Base-by-base conservation (phyloP, 163 green algal genomes). In the Trebouxia gelatinosa region DNA sequence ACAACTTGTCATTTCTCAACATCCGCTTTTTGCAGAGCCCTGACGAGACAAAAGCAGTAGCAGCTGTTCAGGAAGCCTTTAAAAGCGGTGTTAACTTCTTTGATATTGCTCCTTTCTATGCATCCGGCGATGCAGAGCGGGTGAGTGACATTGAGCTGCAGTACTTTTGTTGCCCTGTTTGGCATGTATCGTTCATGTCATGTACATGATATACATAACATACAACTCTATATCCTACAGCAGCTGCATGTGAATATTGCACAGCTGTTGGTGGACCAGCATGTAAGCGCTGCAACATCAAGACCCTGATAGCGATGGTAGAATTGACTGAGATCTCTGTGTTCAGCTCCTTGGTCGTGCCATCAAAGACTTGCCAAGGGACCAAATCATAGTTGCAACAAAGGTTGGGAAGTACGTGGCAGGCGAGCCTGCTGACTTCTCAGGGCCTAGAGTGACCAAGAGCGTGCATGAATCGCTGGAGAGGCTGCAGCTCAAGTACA, bases 91-190 rank as follows among this genome's bases (percentile, higher is more conserved):
- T 99, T 78, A 99, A 98, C 81, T 94, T 97, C 13, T 98, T 98
- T 43, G 95, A 99, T 85, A 96, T 93, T 1, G 95, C 92, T 0
- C 95, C 95, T 1, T 98, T 93, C 67, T 99, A 99, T 77, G 95
- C 92, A 13, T 61, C 68, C 37, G 61, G 50, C 48, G 57, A 71
- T 26, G 71, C 81, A 29, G 81, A 85, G n/a, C 37, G 51, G 70
- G 81, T 85, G 28, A 39, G 62, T 40, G 21, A 2, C 6, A 2
- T 59, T 59, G 48, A 1, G 19, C 2, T 59, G 23, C 48, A 19
- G 23, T 19, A 23, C 48, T 2, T 2, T 19, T 23, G 1, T 59
- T 7, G 48, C 48, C 48, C 48, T 2, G 48, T 28, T 19, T 19
- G 2, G 19, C 48, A 59, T 58, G 19, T 59, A 23, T n/a, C n/a